Base-by-base conservation (phyloP, 1,284 basidiomycete genomes). In the Somion occarium region DNA sequence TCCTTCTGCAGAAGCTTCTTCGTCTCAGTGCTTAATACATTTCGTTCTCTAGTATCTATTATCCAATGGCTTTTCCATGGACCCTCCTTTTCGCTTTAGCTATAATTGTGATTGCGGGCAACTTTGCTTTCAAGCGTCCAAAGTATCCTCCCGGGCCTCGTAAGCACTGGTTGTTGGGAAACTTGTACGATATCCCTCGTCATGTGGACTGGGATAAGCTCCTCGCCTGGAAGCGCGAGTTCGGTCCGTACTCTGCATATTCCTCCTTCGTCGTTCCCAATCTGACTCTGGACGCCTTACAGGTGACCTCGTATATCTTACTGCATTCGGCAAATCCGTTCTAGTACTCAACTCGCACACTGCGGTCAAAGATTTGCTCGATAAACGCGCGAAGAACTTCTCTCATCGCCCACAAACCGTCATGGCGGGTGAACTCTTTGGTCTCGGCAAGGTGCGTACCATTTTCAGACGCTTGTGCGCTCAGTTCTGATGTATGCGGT, bases 361-460 rank as follows among this genome's bases (percentile, higher is more conserved):
- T 30, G 44, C 54, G 18, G 19, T 25, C n/a, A 15, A 9, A 5
- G 63, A 64, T 22, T 50, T 64, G n/a, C 49, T 65, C n/a, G 62
- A 64, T 9, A 45, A 53, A 7, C 59, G 62, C 4, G 52, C 57
- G 0, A 27, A 37, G 12, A 61, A 61, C 20, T 63, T 64, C 53
- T 59, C 57, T 12, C 55, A 63, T 41, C 55, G 64, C 13, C 62
- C 61, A 13, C 46, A 41, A 18, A 43, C 48, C 34, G 58, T 60
- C 37, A 53, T 57, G 25, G 38, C 49, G 2, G 30, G 37, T 26
- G 52, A 55, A 1, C 34, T 56, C 19, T 20, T 49, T 3, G 42
- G 44, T 25, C 34, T 30, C 26, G 38, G 20, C 13, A 15, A 39
- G 13, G 38, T 39, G 9, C 34, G 13, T 26, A 18, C 23, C 18